phyloP scores from a whole-genome alignment of 169 alveolate species.

The Plasmodium knowlesi region DNA sequence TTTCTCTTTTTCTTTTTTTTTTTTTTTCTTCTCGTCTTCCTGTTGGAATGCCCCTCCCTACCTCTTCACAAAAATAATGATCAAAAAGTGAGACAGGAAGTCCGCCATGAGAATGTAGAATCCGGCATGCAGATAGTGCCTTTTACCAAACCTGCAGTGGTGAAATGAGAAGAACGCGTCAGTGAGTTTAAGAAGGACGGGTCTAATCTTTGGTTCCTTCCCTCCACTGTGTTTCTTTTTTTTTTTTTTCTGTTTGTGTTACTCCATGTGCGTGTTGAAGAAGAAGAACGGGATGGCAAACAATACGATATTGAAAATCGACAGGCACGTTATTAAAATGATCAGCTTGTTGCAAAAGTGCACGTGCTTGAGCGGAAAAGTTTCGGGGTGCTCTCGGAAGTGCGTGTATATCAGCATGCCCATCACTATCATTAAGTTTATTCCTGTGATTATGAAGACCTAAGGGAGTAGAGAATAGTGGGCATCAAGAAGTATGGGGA shows the following conservation, averaged over 20 bases:
- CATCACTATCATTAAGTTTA: slow-evolving; percentile 29
- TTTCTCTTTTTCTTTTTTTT: not conserved
- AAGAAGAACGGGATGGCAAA: slow-evolving; percentile 15
- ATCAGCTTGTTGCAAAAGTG: slow-evolving; percentile 46
- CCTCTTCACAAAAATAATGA: slow-evolving; percentile 55
- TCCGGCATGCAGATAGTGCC: slow-evolving; percentile 19
- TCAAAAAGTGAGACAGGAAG: slow-evolving; percentile 37
- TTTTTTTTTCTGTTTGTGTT: not conserved
- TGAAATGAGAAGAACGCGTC: not conserved
- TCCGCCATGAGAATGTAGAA: slow-evolving; percentile 44
- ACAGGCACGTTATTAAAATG: slow-evolving; percentile 12
- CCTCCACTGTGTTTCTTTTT: not conserved
- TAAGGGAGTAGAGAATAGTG: not conserved
- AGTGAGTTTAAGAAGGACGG: not conserved
- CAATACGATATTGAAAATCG: slow-evolving; percentile 1
- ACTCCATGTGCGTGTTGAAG: slow-evolving; percentile 38
- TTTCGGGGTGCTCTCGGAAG: slow-evolving; percentile 57
- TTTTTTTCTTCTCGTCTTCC: not conserved
- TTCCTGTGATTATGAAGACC: slow-evolving; percentile 26
- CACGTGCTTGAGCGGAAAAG: slow-evolving; percentile 43
- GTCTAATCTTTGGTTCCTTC: not conserved
- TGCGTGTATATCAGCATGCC: slow-evolving; percentile 38
- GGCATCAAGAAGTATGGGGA: not conserved
- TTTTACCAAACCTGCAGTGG: slow-evolving; percentile 17
- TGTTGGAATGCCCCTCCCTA: not conserved